Evolutionary conservation across 441 rosid species (phyloP), one percentile per base, ranked within the genome.

Genomic region (Hura crepitans): DNA sequence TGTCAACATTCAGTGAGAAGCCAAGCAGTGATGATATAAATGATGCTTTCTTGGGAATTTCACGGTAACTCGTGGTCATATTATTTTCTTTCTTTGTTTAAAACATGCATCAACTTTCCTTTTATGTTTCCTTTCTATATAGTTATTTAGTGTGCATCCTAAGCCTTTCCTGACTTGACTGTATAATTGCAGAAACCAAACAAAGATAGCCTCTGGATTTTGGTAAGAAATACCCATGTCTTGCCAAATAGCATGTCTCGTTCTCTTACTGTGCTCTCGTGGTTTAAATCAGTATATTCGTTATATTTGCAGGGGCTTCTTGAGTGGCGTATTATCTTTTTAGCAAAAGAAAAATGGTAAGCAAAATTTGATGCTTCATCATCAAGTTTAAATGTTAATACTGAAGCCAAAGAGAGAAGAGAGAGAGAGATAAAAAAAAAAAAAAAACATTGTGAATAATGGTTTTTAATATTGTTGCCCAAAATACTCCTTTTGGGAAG

Each of bases 1-100:
- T 94, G 68, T 81, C 90, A 31, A 76, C 89, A 5, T 92, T 85
- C 83, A 30, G 80, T 23, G 82, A 82, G 69, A 86, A 78, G 75
- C 97, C 98, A 55, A 83, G 67, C 65, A 72, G 72, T 15, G 96
- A 94, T 69, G 89, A 94, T 76, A 71, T 91, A 62, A 90, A 93
- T 18, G 81, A 91, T 71, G 92, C 95, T 43, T 91, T 91, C 85
- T 35, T 84, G 22, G 95, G 95, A 20, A 91, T 78, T 78, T 79
- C 89, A 14, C 77, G 87, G 97, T 87, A 81, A 62, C 18, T 18
- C 55, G 18, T 28, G 11, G 11, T 35, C 43, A 12, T 42, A 7
- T 9, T 14, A 5, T 22, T 33, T 20, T 17, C 3, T 6, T 27
- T 35, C 10, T 30, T 61, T 20, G 46, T 56, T 56, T 33, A 13